Evolutionary conservation across 2,329 filamentous ascomycete species (phyloP), one percentile per base, ranked within the genome.

Genomic region (Aschersonia sp.): DNA sequence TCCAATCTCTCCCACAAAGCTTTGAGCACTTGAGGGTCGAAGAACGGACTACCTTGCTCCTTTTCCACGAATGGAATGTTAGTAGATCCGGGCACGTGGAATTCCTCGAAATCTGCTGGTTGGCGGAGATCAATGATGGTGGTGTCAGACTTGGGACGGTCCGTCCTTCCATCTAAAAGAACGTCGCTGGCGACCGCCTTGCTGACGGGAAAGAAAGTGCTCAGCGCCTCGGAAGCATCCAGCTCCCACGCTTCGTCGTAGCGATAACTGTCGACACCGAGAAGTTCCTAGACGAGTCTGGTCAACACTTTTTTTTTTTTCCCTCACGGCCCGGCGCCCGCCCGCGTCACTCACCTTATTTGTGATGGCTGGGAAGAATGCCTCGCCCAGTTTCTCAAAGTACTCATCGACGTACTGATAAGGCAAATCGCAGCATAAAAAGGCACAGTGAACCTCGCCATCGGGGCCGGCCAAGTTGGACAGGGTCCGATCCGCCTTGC

Each of bases 341-440:
- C 22, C 22, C 22, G 22, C 35, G n/a, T 7, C n/a, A 43, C 51
- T 7, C 35, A 63, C 65, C 52, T 73, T 64, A n/a, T 65, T 64
- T 29, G 61, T 58, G 35, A 78, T 75, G 0, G 67, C 58, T 2
- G 67, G 70, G 55, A 79, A 79, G 44, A 71, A 59, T 2, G 63
- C 61, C 1, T 63, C 53, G 2, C 65, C 68, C 9, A 80, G 61
- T 53, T 77, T 78, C 30, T 72, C 65, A 53, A 79, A 81, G 54
- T 81, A 81, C 52, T 75, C 73, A 30, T 69, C 64, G 43, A 81
- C 69, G 50, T 81, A 81, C 55, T 81, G 77, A 52, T 81, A 81
- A 0, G 78, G 78, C 30, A 81, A 52, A 49, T 82, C 78, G 49
- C 77, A 80, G 60, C 77, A 81, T 4, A 80, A 58, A 57, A 81